Evolutionary conservation across 768 basidiomycete genomes (phyloP).

Genomic region (Tylopilus rubrobrunneus): DNA sequence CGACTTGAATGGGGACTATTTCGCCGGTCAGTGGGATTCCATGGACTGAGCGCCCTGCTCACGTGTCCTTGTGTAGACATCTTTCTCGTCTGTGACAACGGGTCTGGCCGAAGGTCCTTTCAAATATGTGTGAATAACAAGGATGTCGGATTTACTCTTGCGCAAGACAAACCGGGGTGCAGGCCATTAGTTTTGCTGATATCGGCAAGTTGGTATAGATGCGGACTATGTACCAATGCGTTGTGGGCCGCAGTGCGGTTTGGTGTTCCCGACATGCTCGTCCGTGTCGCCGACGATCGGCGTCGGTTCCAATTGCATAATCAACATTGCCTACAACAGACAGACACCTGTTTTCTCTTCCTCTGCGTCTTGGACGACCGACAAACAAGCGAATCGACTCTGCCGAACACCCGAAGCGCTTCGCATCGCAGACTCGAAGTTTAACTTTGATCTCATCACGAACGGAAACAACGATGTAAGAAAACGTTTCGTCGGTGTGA

Average conservation of each 20-base stretch:
- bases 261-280: slow-evolving; percentile 84
- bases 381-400: slow-evolving; percentile 45
- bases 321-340: slow-evolving; percentile 92
- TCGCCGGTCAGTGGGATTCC: slow-evolving; percentile 57
- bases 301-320: slow-evolving; percentile 67
- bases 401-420: slow-evolving; percentile 81
- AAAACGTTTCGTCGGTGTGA: neutral
- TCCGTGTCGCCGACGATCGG: slow-evolving; percentile 66
- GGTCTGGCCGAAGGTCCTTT: slow-evolving; percentile 55
- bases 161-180: slow-evolving; percentile 45
- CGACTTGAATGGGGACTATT: slow-evolving; percentile 93
- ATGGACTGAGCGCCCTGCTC: neutral
- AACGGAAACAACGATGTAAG: slow-evolving; percentile 49
- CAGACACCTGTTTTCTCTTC: slow-evolving; percentile 80
- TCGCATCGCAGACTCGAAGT: slow-evolving; percentile 76
- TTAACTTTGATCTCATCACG: slow-evolving; percentile 66
- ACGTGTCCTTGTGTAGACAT: slow-evolving; percentile 50
- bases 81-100: slow-evolving; percentile 81
- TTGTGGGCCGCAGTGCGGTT: slow-evolving; percentile 86
- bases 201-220: slow-evolving; percentile 51
- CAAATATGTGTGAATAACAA: slow-evolving; percentile 95
- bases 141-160: slow-evolving; percentile 64
- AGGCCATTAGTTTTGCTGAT: slow-evolving; percentile 47
- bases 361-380: slow-evolving; percentile 43
- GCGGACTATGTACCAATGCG: neutral